Evolutionary conservation across 2,329 filamentous ascomycete species (phyloP).

Genomic region (Bisporella sp.): DNA sequence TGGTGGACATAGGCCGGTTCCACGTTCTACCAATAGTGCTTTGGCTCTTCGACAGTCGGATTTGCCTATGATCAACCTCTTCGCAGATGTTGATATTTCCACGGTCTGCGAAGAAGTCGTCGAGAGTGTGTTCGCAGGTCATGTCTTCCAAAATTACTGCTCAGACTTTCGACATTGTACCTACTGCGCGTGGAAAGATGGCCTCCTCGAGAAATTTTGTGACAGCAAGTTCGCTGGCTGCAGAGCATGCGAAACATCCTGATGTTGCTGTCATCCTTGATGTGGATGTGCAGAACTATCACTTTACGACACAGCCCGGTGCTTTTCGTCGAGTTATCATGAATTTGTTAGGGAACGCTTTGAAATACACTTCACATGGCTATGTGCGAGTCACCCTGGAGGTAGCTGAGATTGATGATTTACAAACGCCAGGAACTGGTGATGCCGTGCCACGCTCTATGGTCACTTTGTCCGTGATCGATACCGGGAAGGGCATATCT

Average conservation of each 20-base stretch:
- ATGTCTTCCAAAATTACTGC: conserved; percentile 27
- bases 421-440: conserved; percentile 6
- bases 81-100: conserved; percentile 26
- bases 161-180: conserved; percentile 25
- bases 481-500: conserved; percentile 64
- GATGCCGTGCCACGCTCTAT: conserved; percentile 18
- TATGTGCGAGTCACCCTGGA: conserved; percentile 36
- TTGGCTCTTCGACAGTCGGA: conserved; percentile 21
- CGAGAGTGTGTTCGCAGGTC: conserved; percentile 28
- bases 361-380: conserved; percentile 54
- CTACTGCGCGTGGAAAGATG: conserved; percentile 19
- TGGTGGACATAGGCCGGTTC: conserved; percentile 2
- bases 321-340: conserved; percentile 46
- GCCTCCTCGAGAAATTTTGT: conserved; percentile 11
- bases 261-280: conserved; percentile 25
- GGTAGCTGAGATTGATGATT: conserved; percentile 21
- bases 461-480: conserved; percentile 61
- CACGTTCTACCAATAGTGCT: conserved; percentile 2
- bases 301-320: conserved; percentile 46
- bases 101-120: conserved; percentile 28
- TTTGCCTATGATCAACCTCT: conserved; percentile 28
- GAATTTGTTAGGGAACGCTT: conserved; percentile 56
- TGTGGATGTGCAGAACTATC: conserved; percentile 22
- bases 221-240: conserved; percentile 1
- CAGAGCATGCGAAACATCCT: conserved; percentile 6